Evolutionary conservation across 129 eudicot species (phyloP).

Genomic region (Lactuca sativa): DNA sequence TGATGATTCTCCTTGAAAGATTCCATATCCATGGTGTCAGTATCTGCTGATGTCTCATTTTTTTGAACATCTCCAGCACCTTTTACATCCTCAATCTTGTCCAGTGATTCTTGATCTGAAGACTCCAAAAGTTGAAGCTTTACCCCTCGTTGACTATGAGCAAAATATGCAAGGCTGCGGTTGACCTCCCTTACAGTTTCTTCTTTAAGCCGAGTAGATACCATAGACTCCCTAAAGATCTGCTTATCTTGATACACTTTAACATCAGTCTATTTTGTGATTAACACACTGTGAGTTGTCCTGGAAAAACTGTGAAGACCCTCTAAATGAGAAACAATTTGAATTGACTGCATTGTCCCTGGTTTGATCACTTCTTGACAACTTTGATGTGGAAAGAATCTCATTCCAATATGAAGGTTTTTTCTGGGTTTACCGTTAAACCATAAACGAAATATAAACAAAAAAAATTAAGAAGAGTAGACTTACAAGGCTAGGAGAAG

Average conservation of each 20-base stretch:
- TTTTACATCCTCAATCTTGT: constrained; percentile 44
- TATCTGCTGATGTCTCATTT: constrained; percentile 76
- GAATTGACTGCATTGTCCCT: constrained; percentile 23
- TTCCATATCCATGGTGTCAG: constrained; percentile 61
- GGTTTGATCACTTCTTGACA: constrained; percentile 32
- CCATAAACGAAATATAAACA: too few species aligned
- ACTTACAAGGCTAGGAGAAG: too few species aligned
- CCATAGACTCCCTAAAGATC: constrained; percentile 38
- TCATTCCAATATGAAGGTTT: constrained; percentile 28
- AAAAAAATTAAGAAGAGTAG: too few species aligned
- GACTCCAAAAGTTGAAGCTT: constrained; percentile 53
- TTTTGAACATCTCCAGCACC: constrained; percentile 35
- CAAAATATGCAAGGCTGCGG: constrained; percentile 33
- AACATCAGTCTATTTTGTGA: constrained; percentile 55
- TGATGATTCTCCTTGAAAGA: constrained; percentile 34
- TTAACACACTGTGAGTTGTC: constrained; percentile 62
- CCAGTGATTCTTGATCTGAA: constrained; percentile 53
- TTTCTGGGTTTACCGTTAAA: too few species aligned
- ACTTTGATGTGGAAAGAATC: constrained; percentile 38
- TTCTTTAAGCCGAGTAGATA: constrained; percentile 29
- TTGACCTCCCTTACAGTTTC: constrained; percentile 29
- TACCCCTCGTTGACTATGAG: constrained; percentile 46
- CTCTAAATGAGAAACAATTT: constrained; percentile 37
- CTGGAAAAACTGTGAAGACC: constrained; percentile 50
- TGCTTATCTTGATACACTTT: constrained; percentile 44